Percentiles rank a stretch among this genome's conserved stretches.
Evolutionary conservation across 371 early-diverging fungal genomes (phyloP).

Genomic region (Thermomucor indicae-seudaticae): DNA sequence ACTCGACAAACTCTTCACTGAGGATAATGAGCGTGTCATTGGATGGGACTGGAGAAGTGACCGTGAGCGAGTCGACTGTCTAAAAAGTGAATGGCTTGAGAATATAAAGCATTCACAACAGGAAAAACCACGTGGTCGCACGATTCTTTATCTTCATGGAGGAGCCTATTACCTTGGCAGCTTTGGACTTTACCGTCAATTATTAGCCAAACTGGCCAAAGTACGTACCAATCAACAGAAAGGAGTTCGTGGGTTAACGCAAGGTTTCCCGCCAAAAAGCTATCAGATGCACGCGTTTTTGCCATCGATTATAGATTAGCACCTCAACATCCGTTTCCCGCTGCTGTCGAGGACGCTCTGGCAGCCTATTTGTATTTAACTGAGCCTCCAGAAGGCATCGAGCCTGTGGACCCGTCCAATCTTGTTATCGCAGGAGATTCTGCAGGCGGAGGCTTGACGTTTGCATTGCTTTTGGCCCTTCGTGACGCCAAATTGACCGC

Average conservation of each 20-base stretch:
- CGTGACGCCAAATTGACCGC: constrained; percentile 48
- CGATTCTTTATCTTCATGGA: constrained; percentile 64
- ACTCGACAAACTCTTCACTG: constrained; percentile 12
- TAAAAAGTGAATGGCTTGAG: constrained; percentile 39
- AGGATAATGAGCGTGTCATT: constrained; percentile 18
- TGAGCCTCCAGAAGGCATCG: constrained; percentile 38
- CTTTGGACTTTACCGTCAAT: constrained; percentile 41
- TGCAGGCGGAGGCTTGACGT: constrained; percentile 67
- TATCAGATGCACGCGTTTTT: constrained; percentile 22
- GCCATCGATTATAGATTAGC: constrained; percentile 77
- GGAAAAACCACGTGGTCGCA: constrained; percentile 19
- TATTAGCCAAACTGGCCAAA: constrained; percentile 36
- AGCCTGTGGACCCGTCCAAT: constrained; percentile 52
- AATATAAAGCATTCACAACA: not conserved
- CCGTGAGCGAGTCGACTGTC: constrained; percentile 10
- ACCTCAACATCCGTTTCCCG: constrained; percentile 82
- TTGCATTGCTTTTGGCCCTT: constrained; percentile 44
- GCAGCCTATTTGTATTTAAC: constrained; percentile 70
- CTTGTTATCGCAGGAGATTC: constrained; percentile 81
- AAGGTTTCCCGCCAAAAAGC: not conserved
- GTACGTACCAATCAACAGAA: constrained; percentile 9
- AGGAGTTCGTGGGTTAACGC: not conserved
- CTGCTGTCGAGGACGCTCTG: constrained; percentile 76
- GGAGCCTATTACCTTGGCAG: constrained; percentile 63
- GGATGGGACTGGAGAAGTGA: constrained; percentile 41